Percentiles rank a stretch among this genome's conserved stretches.
phyloP scores from a whole-genome alignment of 768 basidiomycete species.

The Grammothele lineata region DNA sequence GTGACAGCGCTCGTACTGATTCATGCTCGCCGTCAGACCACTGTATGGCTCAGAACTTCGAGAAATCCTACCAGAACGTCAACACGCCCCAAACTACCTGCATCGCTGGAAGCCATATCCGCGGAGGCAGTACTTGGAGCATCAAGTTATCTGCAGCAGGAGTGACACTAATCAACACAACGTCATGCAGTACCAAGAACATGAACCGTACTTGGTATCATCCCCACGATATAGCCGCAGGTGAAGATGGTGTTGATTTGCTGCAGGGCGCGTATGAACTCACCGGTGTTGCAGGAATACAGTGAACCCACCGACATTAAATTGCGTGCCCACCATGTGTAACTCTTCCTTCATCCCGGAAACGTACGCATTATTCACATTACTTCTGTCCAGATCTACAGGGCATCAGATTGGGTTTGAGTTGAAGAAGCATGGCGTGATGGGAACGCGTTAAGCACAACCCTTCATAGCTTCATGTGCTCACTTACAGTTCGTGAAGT shows the following conservation, averaged over 20 bases:
- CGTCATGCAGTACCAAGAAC: conserved; percentile 1
- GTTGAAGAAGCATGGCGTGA: too few relatives aligned
- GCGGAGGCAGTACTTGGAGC: conserved; percentile 56
- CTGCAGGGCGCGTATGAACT: conserved; percentile 22
- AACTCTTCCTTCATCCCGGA: conserved; percentile 76
- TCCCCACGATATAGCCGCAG: conserved; percentile 71
- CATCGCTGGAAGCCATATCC: conserved; percentile 65
- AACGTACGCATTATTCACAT: conserved; percentile 72
- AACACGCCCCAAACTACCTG: conserved; percentile 63
- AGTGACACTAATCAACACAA: background rate
- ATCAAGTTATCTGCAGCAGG: conserved; percentile 53
- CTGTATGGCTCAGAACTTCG: too few relatives aligned
- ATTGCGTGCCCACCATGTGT: conserved; percentile 57
- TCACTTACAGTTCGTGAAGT: conserved; percentile 59
- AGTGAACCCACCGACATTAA: conserved; percentile 44
- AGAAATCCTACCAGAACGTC: conserved; percentile 49
- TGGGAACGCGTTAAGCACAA: too few relatives aligned
- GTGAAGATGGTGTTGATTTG: conserved; percentile 70
- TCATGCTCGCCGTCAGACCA: too few relatives aligned
- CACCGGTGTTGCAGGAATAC: background rate
- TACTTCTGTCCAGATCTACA: conserved; percentile 67
- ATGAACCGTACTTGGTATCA: conserved; percentile 54
- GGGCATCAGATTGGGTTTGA: too few relatives aligned
- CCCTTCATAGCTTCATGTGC: too few relatives aligned
- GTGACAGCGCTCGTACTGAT: conserved; percentile 54